Conservation (phyloP, 768 basidiomycete species). For the Tubosaeta brunneosetosa region DNA sequence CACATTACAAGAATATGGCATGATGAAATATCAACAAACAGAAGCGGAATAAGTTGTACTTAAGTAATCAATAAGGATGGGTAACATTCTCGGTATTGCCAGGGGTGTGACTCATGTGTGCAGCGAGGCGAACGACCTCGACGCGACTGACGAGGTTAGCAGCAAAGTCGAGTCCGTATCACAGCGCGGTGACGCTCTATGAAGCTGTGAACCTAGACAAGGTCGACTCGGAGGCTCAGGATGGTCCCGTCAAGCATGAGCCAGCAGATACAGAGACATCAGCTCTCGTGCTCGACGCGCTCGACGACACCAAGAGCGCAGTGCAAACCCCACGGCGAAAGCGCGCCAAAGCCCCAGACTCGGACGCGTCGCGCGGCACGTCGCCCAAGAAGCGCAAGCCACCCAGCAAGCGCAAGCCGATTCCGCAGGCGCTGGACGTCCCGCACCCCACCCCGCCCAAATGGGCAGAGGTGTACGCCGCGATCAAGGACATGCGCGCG, state of each 20-base stretch:
- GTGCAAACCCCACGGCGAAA: not conserved
- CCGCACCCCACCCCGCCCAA: constrained; percentile 64
- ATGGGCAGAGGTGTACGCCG: constrained; percentile 68
- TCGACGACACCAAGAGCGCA: not conserved
- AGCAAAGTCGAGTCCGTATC: constrained; percentile 41
- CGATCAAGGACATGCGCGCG: constrained; percentile 73
- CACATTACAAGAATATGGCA: no score
- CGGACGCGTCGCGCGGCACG: not conserved
- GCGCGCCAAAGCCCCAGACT: not conserved
- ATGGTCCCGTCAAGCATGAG: constrained; percentile 31
- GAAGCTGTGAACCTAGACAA: constrained; percentile 11
- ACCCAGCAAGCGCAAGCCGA: constrained; percentile 51
- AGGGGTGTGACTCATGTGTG: constrained; percentile 21
- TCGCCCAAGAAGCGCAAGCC: constrained; percentile 32
- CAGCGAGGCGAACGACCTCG: constrained; percentile 23
- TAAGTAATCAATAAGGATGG: no score
- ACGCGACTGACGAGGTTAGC: constrained; percentile 32
- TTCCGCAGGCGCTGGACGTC: constrained; percentile 47
- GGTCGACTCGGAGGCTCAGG: not conserved
- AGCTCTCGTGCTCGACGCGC: not conserved
- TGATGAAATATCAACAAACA: no score
- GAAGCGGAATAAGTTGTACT: no score
- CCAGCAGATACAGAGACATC: constrained; percentile 1
- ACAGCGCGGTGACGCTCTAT: constrained; percentile 40
- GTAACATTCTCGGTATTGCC: no score